A percentile compares a stretch with the other conserved stretches of the same genome.
phyloP scores from a whole-genome alignment of 2,329 filamentous ascomycete species.

The Colletotrichum somersetense region DNA sequence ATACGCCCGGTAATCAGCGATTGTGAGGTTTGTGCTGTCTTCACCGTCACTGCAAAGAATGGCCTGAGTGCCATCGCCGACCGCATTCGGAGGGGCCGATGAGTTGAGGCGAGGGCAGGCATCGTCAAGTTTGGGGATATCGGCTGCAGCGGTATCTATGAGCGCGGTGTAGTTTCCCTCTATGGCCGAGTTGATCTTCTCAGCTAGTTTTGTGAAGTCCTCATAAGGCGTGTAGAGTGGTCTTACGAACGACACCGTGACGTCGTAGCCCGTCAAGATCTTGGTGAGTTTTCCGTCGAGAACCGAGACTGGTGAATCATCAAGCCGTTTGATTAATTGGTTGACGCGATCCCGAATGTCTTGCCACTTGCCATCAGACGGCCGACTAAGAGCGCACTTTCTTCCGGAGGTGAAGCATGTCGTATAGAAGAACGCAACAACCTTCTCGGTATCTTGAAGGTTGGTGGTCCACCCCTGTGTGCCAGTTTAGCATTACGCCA shows the following conservation, averaged over 20 bases:
- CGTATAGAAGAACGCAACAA: constrained; percentile 51
- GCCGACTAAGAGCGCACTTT: constrained; percentile 48
- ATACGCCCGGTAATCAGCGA: constrained; percentile 49
- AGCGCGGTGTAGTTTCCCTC: constrained; percentile 47
- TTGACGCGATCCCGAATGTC: constrained; percentile 52
- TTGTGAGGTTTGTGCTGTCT: constrained; percentile 42
- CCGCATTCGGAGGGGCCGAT: background rate
- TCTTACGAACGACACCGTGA: constrained; percentile 46
- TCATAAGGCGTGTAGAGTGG: constrained; percentile 50
- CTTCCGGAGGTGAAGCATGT: constrained; percentile 51
- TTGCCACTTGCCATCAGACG: constrained; percentile 45
- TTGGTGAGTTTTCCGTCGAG: constrained; percentile 44
- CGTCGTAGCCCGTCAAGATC: constrained; percentile 50
- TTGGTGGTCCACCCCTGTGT: constrained; percentile 52
- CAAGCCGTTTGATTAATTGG: constrained; percentile 48
- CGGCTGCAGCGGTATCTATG: background rate
- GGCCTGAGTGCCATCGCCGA: constrained; percentile 45
- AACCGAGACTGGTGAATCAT: constrained; percentile 46
- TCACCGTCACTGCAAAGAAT: constrained; percentile 55
- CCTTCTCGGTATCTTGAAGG: constrained; percentile 53
- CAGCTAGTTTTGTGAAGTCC: constrained; percentile 40
- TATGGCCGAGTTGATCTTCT: constrained; percentile 44
- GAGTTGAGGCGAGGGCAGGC: constrained; percentile 24
- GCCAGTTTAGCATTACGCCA: constrained; percentile 7
- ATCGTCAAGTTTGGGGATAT: constrained; percentile 14